Conservation (phyloP, 805 yeast genomes). For the Metschnikowia amazonensis region DNA sequence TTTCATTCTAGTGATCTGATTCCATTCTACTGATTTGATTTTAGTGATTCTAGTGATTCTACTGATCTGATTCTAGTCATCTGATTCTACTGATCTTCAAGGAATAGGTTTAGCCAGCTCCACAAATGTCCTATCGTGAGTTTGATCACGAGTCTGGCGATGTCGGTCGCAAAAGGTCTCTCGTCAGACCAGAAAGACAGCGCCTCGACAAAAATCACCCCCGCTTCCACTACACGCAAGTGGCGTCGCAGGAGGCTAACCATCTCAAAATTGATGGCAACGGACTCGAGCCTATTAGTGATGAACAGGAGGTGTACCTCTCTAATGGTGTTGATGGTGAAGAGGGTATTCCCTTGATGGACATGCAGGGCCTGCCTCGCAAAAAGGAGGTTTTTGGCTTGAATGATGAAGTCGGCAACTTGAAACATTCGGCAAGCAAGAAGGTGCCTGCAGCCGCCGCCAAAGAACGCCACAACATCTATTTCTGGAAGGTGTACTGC, state of each 20-base stretch:
- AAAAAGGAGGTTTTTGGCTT: constrained; percentile 52
- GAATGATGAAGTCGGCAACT: constrained; percentile 50
- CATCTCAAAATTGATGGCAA: constrained; percentile 62
- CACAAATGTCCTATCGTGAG: constrained; percentile 31
- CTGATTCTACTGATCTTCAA: too few relatives aligned
- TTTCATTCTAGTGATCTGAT: too few relatives aligned
- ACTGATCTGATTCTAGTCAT: too few relatives aligned
- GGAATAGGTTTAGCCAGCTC: too few relatives aligned
- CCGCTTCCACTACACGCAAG: constrained; percentile 71
- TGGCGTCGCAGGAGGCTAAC: constrained; percentile 60
- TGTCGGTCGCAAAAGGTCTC: constrained; percentile 56
- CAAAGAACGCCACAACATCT: constrained; percentile 22
- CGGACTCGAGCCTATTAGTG: constrained; percentile 56
- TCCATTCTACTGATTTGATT: too few relatives aligned
- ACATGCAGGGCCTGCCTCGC: constrained; percentile 22
- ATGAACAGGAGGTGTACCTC: constrained; percentile 21
- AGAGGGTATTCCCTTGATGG: constrained; percentile 44
- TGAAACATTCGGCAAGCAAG: constrained; percentile 25
- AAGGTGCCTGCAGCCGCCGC: constrained; percentile 13
- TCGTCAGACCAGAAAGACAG: constrained; percentile 83
- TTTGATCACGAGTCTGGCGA: constrained; percentile 42
- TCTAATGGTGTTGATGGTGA: constrained; percentile 18
- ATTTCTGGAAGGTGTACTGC: constrained; percentile 81
- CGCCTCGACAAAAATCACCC: constrained; percentile 65
- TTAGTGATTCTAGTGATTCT: too few relatives aligned